Evolutionary conservation across 768 basidiomycete species (phyloP), one percentile per base, ranked within the genome.

Genomic region (Hericium alpestre): DNA sequence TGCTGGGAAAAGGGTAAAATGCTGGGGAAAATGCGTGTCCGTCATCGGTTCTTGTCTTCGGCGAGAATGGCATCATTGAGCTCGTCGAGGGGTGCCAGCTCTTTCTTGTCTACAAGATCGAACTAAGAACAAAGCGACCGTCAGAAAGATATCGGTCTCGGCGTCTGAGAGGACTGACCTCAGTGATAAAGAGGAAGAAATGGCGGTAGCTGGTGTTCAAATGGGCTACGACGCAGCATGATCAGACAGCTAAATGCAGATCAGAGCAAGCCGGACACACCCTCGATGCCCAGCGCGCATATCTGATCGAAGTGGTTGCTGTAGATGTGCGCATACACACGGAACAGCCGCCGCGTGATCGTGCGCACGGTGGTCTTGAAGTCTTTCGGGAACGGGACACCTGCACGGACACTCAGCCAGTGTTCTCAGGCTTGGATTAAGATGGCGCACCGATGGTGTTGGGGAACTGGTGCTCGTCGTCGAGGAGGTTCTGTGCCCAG

Each of bases 261-360:
- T 25, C 8, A 22, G 12, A 54, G 52, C 51, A 43, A 47, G 46
- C 51, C 47, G 25, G 59, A 54, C 75, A 41, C 59, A 95, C 95
- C 95, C 81, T 99, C 96, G 54, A 99, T 97, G 5, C 94, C 94
- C 49, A 99, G 74, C 13, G 96, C 96, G 69, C 95, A 98, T 58
- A 98, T 91, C 65, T 98, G 95, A 65, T 98, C 96, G 70, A 99
- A 98, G 71, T 99, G 96, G 63, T 93, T 95, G 76, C 93, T 95
- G 76, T 99, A 99, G 66, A 98, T 85, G 69, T 99, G 96, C 18
- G 93, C 96, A 69, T 99, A 99, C 43, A 99, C 90, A 16, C 96
- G 82, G 79, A 99, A 99, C 56, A 99, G 71, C 25, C 96, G 82
- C 48, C 96, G 81, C 57, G 92, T 81, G 58, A 99, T 93, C 10